Base-by-base conservation (phyloP, 2,329 filamentous ascomycete species). In the Xylaria sp. region DNA sequence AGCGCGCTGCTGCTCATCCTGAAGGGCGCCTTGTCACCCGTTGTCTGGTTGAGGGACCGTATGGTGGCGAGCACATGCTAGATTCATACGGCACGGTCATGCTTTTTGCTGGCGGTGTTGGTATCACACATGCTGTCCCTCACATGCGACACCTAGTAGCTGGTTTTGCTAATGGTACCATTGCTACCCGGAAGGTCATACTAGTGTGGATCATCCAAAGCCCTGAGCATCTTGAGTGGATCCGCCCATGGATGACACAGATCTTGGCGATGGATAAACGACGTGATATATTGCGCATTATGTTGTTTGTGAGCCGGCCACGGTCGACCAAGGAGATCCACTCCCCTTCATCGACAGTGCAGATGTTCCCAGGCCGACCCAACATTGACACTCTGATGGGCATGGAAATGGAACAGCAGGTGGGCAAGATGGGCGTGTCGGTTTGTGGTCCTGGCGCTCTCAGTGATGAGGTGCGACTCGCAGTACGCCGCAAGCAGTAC, bases 141-240 rank as follows among this genome's bases (percentile, higher is more conserved):
- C 91, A 92, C 76, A 86, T 94, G 44, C 88, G 90, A 64, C 87
- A 93, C 70, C 85, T 95, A 0, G 87, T 94, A 31, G 82, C 84
- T 5, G 90, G 91, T 44, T 92, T 87, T 77, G 84, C 85, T 67
- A 87, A 90, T 69, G 89, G 89, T 64, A 92, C 89, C 0, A 89
- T 91, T 5, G 90, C 91, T 0, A 88, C 90, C 1, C 87, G 90
- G 69, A 91, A 89, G 76, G 84, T 94, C 56, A 83, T 93, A 5
- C 84, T 95, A 27, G 88, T 94, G 45, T 95, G 92, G 92, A 89
- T 89, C 55, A 91, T 95, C 64, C 92, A 92, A 73, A 91, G 87
- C 73, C 90, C 90, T 72, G 92, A 94, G 80, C 91, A 94, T 77
- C 84, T 94, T 33, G 91, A 94, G 78, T 94, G 91, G 91, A 93